Base-by-base conservation (phyloP, 345 rosid genomes). In the Gossypium rotundifolium region DNA sequence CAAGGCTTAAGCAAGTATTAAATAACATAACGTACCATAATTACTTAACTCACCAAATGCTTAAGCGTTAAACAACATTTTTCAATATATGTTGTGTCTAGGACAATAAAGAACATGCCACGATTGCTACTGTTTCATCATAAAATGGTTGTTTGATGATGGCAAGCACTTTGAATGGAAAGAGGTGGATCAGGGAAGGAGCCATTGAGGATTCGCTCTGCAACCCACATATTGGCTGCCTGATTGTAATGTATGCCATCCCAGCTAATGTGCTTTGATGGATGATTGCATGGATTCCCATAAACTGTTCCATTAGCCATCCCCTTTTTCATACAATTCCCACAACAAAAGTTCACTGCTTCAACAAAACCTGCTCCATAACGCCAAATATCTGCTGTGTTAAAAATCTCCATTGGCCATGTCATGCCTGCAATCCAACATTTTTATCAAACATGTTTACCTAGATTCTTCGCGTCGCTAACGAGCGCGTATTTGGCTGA, bases 221-320 rank as follows among this genome's bases (percentile, higher is more conserved):
- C 86, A 16, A 91, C 71, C 81, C 85, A 83, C 72, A 63, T 52
- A 70, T 91, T 90, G 3, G 91, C 90, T 2, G 93, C 90, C 75
- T 88, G 78, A 0, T 90, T 65, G 80, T 86, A 91, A 82, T 89
- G 95, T 73, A 89, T 83, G 2, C 92, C 97, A 81, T 93, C 97
- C 92, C 98, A 93, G 79, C 91, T 91, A 23, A 91, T 76, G 78
- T 84, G 89, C 72, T 10, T 79, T 16, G 79, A 81, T 29, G 90
- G 95, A 73, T 84, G 70, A 55, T 76, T 33, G 73, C 97, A 91
- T 0, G 96, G 87, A 68, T 83, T 75, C 12, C 91, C 91, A 73
- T 85, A 90, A 49, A 81, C 86, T 60, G 91, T 87, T 44, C 94
- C 93, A 73, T 89, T 89, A 46, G 84, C 84, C 25, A 79, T 74